phyloP scores from a whole-genome alignment of 2,329 filamentous ascomycete species.

The Trichoderma cornu-damae region DNA sequence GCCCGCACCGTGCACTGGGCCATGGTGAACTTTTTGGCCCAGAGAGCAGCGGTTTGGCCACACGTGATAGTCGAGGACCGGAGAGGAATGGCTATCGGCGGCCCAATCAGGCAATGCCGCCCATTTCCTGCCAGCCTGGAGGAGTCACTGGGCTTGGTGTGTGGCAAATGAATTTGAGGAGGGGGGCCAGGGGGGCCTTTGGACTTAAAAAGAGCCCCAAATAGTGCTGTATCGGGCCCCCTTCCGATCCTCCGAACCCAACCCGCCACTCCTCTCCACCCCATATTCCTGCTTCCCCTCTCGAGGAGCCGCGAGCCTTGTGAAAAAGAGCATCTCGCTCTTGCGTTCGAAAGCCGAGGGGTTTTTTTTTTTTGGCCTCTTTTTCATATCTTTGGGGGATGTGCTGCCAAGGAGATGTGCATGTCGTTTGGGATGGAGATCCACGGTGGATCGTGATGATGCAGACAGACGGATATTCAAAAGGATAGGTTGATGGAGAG shows the following conservation, averaged over 20 bases:
- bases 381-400: background rate
- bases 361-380: background rate
- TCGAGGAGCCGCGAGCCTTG: conserved; percentile 26
- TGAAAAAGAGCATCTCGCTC: conserved; percentile 17
- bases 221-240: conserved; percentile 49
- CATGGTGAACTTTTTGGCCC: background rate
- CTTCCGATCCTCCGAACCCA: conserved; percentile 28
- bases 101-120: conserved; percentile 17
- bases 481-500: background rate
- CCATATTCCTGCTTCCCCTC: conserved; percentile 30
- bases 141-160: conserved; percentile 8
- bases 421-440: background rate
- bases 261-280: conserved; percentile 24
- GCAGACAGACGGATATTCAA: background rate
- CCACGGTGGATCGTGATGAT: background rate
- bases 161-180: background rate
- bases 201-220: conserved; percentile 53
- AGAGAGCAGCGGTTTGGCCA: background rate
- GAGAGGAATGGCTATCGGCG: conserved; percentile 5
- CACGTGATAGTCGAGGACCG: conserved; percentile 11
- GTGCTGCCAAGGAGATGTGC: background rate
- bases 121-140: conserved; percentile 11
- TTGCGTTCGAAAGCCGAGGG: background rate
- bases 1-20: background rate
- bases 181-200: conserved; percentile 25